Base-by-base conservation (phyloP, 192 early-diverging fungal genomes). In the Coemansia sp. region DNA sequence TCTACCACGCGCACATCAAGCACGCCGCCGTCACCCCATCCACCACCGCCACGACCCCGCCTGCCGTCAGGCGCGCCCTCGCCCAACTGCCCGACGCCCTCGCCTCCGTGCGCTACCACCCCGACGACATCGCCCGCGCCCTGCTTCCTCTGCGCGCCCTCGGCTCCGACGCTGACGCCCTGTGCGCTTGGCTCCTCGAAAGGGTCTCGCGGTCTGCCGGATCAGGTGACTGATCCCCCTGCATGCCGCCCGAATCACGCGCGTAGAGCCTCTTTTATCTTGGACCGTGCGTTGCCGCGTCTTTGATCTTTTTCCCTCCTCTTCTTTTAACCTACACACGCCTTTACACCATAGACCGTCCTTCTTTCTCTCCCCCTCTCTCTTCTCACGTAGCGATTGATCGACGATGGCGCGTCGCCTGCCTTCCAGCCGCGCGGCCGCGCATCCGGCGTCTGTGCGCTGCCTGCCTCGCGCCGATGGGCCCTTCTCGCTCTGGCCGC, bases 1-100 rank as follows among this genome's bases (percentile, higher is more conserved):
- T 52, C 14, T 55, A 51, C 43, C 72, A 61, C 35, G 72, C 64
- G 45, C 53, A 24, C 8, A 54, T 74, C 13, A n/a, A n/a, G n/a
- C 36, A 46, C 4, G 10, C 60, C 3, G 37, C 18, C 29, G 32
- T 50, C 2, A 20, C 50, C 18, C 26, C 38, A n/a, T 48, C 45
- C n/a, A 60, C 60, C 2, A 19, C 36, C 23, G 32, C 26, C 23
- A 50, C 55, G 50, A 49, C 58, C 13, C 60, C 60, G 9, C 54
- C 48, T 37, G 22, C 40, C 29, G 28, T 54, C 35, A 22, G 48
- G 4, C 41, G 37, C 18, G 42, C 43, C 41, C 55, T 71, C 28
- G 28, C 38, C 13, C 52, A 39, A n/a, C n/a, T n/a, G n/a, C n/a
- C n/a, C n/a, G n/a, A n/a, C n/a, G n/a, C n/a, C n/a, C n/a, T n/a